phyloP scores from a whole-genome alignment of 768 basidiomycete species.

The Naematelia aurantialba region DNA sequence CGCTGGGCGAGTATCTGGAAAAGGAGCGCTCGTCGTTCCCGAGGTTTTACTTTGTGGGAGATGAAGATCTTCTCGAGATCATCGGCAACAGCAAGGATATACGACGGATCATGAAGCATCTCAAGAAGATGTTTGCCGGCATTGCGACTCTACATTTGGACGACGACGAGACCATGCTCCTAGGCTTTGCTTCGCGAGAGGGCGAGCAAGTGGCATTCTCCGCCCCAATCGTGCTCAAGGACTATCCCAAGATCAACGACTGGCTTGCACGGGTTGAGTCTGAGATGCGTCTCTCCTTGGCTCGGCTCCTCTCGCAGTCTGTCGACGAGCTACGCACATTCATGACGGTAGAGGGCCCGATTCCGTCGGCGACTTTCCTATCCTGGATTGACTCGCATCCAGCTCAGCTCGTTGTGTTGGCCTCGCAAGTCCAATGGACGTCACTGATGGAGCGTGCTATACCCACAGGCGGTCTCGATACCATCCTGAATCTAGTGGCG shows the following conservation, averaged over 20 bases:
- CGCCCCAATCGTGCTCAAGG: constrained; percentile 77
- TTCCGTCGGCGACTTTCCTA: constrained; percentile 67
- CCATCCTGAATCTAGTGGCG: constrained; percentile 67
- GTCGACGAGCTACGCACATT: constrained; percentile 75
- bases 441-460: constrained; percentile 65
- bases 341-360: constrained; percentile 63
- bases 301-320: constrained; percentile 71
- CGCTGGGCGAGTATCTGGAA: constrained; percentile 96
- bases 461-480: constrained; percentile 55
- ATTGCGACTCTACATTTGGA: constrained; percentile 84
- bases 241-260: constrained; percentile 96
- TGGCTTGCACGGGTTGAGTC: constrained; percentile 90
- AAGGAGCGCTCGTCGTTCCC: constrained; percentile 97
- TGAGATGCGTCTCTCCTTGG: constrained; percentile 87
- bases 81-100: constrained; percentile 99
- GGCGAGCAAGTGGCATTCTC: constrained; percentile 88
- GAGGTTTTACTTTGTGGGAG: constrained; percentile 98
- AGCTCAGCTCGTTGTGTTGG: constrained; percentile 92
- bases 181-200: constrained; percentile 91
- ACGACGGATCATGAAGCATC: constrained; percentile 94
- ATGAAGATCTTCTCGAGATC: constrained; percentile 96
- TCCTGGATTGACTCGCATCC: constrained; percentile 91
- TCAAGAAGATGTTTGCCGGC: constrained; percentile 99
- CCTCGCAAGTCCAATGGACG: constrained; percentile 94
- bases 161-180: constrained; percentile 69